A percentile compares a stretch with the other conserved stretches of the same genome.
Conservation (phyloP, 805 yeast genomes). For the Scheffersomyces stipitis region DNA sequence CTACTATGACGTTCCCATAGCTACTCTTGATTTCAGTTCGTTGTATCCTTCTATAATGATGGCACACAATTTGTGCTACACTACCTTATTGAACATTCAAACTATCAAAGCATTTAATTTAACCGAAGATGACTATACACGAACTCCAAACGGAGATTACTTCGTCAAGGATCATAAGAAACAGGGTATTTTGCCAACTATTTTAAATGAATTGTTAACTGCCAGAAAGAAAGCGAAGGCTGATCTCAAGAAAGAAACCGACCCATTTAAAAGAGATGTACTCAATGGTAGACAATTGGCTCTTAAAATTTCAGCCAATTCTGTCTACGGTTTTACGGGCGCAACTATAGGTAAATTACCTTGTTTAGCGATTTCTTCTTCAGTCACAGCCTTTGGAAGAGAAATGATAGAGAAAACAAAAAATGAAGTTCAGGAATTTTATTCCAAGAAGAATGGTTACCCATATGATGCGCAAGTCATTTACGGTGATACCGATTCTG, state of each 20-base stretch:
- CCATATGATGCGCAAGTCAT: slow-evolving; percentile 86
- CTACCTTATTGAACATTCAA: slow-evolving; percentile 73
- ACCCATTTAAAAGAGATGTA: slow-evolving; percentile 91
- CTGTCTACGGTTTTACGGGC: slow-evolving; percentile 98
- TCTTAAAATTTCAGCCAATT: slow-evolving; percentile 92
- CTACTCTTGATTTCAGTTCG: slow-evolving; percentile 96
- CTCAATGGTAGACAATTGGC: slow-evolving; percentile 97
- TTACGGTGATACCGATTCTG: slow-evolving; percentile 99
- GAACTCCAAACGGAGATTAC: slow-evolving; percentile 89
- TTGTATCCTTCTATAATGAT: slow-evolving; percentile 92
- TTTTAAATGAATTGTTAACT: slow-evolving; percentile 78
- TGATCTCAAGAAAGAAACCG: slow-evolving; percentile 88
- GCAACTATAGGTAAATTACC: slow-evolving; percentile 98
- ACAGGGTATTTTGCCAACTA: slow-evolving; percentile 88
- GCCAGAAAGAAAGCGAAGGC: slow-evolving; percentile 94
- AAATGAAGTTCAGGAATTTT: slow-evolving; percentile 75
- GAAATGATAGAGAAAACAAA: slow-evolving; percentile 94
- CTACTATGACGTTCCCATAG: slow-evolving; percentile 94
- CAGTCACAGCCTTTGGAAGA: slow-evolving; percentile 95
- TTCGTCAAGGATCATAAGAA: slow-evolving; percentile 71
- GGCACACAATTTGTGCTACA: slow-evolving; percentile 92
- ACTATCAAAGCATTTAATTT: slow-evolving; percentile 66
- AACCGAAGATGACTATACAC: slow-evolving; percentile 72
- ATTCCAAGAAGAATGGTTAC: slow-evolving; percentile 78
- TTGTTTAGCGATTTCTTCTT: slow-evolving; percentile 92